A percentile compares a stretch with the other conserved stretches of the same genome.
These are phyloP conservation scores for Magnusiomyces paraingens DNA, from an alignment of 1,139 yeast genomes.

Conservation along the genomic window DNA sequence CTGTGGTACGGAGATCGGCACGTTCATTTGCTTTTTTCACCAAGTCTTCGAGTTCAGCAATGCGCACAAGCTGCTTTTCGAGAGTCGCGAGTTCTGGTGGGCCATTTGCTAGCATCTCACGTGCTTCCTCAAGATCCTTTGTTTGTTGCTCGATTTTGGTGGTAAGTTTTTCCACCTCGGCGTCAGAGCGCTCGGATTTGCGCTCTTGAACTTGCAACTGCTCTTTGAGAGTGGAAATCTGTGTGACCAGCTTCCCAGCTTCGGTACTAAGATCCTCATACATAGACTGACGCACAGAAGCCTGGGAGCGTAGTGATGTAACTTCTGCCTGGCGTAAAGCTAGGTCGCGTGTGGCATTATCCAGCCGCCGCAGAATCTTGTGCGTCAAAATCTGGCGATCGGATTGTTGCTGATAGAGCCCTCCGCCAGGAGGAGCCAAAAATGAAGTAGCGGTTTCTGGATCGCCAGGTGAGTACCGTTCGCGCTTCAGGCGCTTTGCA, in stretches of 20 bases:
- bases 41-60: slow-evolving; percentile 39
- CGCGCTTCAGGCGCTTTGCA: slow-evolving; percentile 58
- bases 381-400: slow-evolving; percentile 49
- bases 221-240: slow-evolving; percentile 24
- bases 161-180: slow-evolving; percentile 13
- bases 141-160: slow-evolving; percentile 9
- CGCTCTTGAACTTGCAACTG: slow-evolving; percentile 25
- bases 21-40: slow-evolving; percentile 37
- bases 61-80: slow-evolving; percentile 28
- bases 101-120: slow-evolving; percentile 4
- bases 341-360: slow-evolving; percentile 21
- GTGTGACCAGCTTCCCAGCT: slow-evolving; percentile 33
- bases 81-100: neutral
- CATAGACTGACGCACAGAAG: slow-evolving; percentile 28
- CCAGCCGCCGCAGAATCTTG: slow-evolving; percentile 38
- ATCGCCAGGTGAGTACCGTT: slow-evolving; percentile 26
- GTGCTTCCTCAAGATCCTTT: slow-evolving; percentile 13
- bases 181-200: slow-evolving; percentile 25
- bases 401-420: slow-evolving; percentile 33
- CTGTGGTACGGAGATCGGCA: slow-evolving; percentile 41
- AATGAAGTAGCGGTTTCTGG: slow-evolving; percentile 15
- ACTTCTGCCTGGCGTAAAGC: slow-evolving; percentile 28
- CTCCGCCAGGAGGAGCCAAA: slow-evolving; percentile 14
- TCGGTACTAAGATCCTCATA: slow-evolving; percentile 40
- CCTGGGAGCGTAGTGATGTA: slow-evolving; percentile 30